These are phyloP conservation scores for Paspalum vaginatum DNA, from an alignment of 176 grass and related monocot genomes.

Conservation along the genomic window DNA sequence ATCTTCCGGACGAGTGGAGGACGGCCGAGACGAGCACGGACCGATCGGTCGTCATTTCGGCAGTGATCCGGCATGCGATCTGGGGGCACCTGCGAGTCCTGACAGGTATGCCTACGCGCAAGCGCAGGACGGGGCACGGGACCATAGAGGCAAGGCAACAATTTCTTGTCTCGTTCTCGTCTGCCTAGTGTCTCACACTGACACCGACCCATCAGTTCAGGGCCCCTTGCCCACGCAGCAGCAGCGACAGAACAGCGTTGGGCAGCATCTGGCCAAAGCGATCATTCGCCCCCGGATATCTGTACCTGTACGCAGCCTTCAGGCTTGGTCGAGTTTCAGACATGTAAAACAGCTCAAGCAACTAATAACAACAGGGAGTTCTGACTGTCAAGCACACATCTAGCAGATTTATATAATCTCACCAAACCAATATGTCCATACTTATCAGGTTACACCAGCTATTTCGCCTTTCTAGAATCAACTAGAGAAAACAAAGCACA, in stretches of 20 bases:
- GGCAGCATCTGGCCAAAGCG: background rate
- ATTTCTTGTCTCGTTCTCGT: background rate
- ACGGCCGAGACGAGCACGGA: background rate
- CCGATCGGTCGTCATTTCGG: background rate
- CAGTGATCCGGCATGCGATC: slow-evolving; percentile 23
- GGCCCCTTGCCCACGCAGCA: background rate
- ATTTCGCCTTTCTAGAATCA: background rate
- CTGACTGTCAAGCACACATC: background rate
- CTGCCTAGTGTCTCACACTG: background rate
- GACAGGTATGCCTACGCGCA: background rate
- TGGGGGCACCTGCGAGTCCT: slow-evolving; percentile 8
- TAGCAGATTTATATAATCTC: slow-evolving; percentile 20
- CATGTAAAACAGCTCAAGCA: background rate
- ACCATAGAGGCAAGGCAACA: background rate
- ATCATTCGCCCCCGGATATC: no score
- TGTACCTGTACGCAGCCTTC: background rate
- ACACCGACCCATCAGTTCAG: background rate
- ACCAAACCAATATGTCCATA: slow-evolving; percentile 41
- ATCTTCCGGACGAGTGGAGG: background rate
- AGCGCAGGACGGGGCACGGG: background rate
- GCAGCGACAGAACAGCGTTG: background rate
- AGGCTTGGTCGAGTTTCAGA: background rate
- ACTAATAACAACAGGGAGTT: background rate
- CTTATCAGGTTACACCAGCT: background rate
- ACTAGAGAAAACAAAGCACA: slow-evolving; percentile 2